phyloP scores from a whole-genome alignment of 495 filamentous ascomycete genomes.

The Cercophora sp. region DNA sequence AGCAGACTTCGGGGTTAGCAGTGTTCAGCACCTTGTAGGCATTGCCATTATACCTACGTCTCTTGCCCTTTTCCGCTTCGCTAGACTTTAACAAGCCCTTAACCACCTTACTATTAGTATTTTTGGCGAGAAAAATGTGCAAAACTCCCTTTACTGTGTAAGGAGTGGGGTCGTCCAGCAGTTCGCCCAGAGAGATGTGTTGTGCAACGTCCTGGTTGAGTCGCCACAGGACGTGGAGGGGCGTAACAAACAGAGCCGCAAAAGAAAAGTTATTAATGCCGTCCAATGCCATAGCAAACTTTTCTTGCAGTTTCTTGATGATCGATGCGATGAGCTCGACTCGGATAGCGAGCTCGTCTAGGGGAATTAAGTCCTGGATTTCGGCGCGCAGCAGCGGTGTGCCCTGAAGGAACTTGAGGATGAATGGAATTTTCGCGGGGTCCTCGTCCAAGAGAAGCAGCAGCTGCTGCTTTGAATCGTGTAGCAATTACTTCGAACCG shows the following conservation, averaged over 20 bases:
- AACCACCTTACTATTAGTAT: neutral
- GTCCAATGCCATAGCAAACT: neutral
- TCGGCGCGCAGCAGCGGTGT: neutral
- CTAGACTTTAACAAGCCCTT: neutral
- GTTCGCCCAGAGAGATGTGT: neutral
- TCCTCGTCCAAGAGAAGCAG: slow-evolving; percentile 1
- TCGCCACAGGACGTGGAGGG: slow-evolving; percentile 1
- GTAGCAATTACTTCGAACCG: neutral
- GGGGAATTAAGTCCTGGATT: slow-evolving; percentile 3
- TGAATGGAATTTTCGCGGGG: neutral
- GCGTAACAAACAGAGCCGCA: slow-evolving; percentile 4
- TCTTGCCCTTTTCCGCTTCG: slow-evolving; percentile 3
- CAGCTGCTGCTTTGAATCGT: slow-evolving; percentile 2
- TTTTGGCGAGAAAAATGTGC: slow-evolving; percentile 5
- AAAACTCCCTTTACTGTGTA: slow-evolving; percentile 2
- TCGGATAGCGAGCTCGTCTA: slow-evolving; percentile 5
- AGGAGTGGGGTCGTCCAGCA: neutral
- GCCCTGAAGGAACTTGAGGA: slow-evolving; percentile 7
- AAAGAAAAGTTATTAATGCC: slow-evolving; percentile 6
- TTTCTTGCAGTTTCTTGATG: neutral
- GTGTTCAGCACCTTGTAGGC: slow-evolving; percentile 6
- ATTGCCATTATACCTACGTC: slow-evolving; percentile 2
- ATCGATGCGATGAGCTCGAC: slow-evolving; percentile 3
- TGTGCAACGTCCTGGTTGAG: neutral
- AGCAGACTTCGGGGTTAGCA: slow-evolving; percentile 2